These are phyloP conservation scores for Lentinus tigrinus DNA, from an alignment of 768 basidiomycete species.

Conservation along the genomic window DNA sequence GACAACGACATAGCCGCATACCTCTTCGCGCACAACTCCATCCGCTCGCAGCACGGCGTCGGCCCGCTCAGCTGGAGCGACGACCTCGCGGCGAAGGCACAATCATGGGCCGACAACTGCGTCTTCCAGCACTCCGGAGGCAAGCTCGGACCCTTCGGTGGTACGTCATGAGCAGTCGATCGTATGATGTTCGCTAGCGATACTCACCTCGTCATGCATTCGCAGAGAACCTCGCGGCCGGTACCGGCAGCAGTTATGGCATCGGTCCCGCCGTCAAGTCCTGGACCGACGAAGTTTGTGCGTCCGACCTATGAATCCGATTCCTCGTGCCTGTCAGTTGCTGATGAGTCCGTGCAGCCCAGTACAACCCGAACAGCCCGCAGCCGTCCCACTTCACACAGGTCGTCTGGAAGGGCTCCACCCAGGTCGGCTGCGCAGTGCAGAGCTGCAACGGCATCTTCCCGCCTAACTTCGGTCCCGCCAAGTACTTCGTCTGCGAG, in stretches of 20 bases:
- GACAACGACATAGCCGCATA: slow-evolving; percentile 51
- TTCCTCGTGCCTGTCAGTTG: neutral
- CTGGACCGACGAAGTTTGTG: slow-evolving; percentile 71
- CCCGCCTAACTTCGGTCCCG: slow-evolving; percentile 46
- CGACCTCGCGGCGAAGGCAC: slow-evolving; percentile 56
- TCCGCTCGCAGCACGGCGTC: slow-evolving; percentile 67
- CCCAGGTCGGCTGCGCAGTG: slow-evolving; percentile 63
- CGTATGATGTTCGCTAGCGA: neutral
- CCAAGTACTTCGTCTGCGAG: slow-evolving; percentile 68
- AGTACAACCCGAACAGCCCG: slow-evolving; percentile 59
- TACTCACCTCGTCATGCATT: neutral
- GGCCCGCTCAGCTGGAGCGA: slow-evolving; percentile 61
- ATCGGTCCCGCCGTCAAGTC: slow-evolving; percentile 50
- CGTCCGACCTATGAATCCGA: slow-evolving; percentile 28
- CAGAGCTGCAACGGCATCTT: slow-evolving; percentile 60
- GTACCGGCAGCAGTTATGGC: slow-evolving; percentile 52
- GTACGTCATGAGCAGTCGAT: slow-evolving; percentile 28
- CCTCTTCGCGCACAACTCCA: slow-evolving; percentile 59
- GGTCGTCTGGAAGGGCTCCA: slow-evolving; percentile 66
- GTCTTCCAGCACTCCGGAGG: slow-evolving; percentile 70
- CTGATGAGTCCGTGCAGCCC: slow-evolving; percentile 32
- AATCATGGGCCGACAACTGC: slow-evolving; percentile 69
- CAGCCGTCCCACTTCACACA: slow-evolving; percentile 62
- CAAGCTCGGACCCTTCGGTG: slow-evolving; percentile 60
- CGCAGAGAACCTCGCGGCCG: slow-evolving; percentile 73